Conservation (phyloP, 2,329 filamentous ascomycete genomes). For the Tolypocladium ophioglossoides region DNA sequence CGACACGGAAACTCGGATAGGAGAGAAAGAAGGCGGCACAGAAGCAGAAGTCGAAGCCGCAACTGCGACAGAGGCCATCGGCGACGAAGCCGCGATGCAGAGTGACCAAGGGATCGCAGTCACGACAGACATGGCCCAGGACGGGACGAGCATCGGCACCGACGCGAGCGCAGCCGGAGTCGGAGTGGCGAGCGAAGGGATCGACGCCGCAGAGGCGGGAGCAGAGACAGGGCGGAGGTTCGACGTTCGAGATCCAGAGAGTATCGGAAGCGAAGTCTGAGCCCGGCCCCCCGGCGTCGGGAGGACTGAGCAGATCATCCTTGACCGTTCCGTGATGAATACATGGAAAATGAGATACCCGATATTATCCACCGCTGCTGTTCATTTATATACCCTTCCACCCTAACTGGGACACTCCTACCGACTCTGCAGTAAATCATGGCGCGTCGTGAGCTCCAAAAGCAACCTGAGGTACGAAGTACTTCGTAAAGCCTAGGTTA, state of each 20-base stretch:
- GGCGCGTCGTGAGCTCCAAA: not conserved
- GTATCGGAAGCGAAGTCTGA: conserved; percentile 4
- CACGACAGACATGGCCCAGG: conserved; percentile 4
- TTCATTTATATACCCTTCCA: not conserved
- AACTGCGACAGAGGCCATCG: conserved; percentile 18
- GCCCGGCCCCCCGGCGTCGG: not conserved
- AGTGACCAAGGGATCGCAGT: conserved; percentile 8
- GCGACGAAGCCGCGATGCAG: conserved; percentile 19
- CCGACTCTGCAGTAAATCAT: not conserved
- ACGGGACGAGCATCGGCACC: conserved; percentile 5
- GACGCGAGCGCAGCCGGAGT: conserved; percentile 8
- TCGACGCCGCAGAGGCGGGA: conserved; percentile 5
- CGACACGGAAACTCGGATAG: conserved; percentile 20
- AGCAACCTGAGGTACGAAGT: too few species aligned
- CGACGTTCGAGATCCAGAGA: conserved; percentile 12
- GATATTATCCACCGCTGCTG: too few species aligned
- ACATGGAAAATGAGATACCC: not conserved
- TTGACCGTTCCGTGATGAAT: not conserved
- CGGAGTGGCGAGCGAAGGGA: conserved; percentile 4
- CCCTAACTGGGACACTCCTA: not conserved
- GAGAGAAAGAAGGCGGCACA: conserved; percentile 20
- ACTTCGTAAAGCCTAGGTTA: too few species aligned
- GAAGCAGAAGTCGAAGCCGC: conserved; percentile 22
- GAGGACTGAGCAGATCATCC: not conserved
- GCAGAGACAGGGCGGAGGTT: conserved; percentile 11